Evolutionary conservation across 1,284 basidiomycete genomes (phyloP), one percentile per base, ranked within the genome.

Genomic region (Leccinum pachyderme): DNA sequence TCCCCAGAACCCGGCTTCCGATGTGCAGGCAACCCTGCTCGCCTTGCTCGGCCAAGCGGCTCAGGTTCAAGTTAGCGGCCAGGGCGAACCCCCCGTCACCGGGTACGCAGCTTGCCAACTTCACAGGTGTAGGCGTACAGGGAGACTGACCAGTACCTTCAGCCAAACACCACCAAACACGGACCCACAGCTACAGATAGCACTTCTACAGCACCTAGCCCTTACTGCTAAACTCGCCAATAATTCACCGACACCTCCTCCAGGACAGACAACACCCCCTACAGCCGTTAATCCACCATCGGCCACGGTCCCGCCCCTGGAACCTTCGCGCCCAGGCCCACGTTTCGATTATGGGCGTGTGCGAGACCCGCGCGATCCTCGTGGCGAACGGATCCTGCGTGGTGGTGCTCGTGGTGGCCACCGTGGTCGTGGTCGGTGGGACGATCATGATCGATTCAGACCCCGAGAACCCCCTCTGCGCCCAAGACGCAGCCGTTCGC

Each of bases 141-240:
- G n/a, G n/a, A n/a, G n/a, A 47, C 58, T 62, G 28, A 55, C 18
- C 15, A 11, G 9, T n/a, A 49, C 32, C 11, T 44, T 51, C 57
- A 89, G 84, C 73, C 86, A 86, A 86, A 83, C 74, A 82, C 64
- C 69, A 56, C 65, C 81, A 84, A 88, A 83, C 67, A 81, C 69
- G 28, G 61, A 57, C 52, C 71, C 74, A 43, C 71, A 69, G 52
- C 65, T 84, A 58, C 81, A 82, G 60, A 72, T 90, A 53, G 82
- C 83, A 51, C 75, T 89, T 62, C 75, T 92, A 63, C 87, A 89
- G 64, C 88, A 87, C 65, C 77, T 91, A 67, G 77, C 87, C 54
- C 83, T 84, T 63, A 79, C 81, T 63, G 80, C 83, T 35, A 77
- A 77, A 55, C 64, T 73, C 49, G 72, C 72, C 51, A 75, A 70